These are phyloP conservation scores for Pythium brachiatum DNA, from an alignment of 352 stramenopile genomes.

Conservation along the genomic window DNA sequence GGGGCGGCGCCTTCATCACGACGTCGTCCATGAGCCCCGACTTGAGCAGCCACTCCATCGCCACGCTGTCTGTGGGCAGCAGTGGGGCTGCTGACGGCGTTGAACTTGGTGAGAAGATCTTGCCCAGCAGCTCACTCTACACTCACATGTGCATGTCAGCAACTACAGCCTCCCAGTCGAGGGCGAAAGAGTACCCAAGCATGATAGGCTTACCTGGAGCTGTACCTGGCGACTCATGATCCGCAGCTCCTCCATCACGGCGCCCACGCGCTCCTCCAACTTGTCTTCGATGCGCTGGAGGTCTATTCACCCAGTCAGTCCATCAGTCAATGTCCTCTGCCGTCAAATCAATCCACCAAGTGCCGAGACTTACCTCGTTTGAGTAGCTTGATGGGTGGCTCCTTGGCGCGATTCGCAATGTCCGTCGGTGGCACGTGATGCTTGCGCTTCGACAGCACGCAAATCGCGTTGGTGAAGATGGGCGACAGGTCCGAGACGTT, in stretches of 20 bases:
- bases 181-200: no score
- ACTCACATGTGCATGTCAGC: background rate
- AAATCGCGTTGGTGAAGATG: constrained; percentile 86
- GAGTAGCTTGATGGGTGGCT: constrained; percentile 55
- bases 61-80: constrained; percentile 29
- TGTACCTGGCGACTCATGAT: constrained; percentile 60
- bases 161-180: no score
- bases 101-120: constrained; percentile 32
- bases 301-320: no score
- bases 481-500: constrained; percentile 74
- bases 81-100: constrained; percentile 17
- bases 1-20: constrained; percentile 1
- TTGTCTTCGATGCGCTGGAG: constrained; percentile 59
- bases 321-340: background rate
- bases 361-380: constrained; percentile 51
- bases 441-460: constrained; percentile 85
- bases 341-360: background rate
- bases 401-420: constrained; percentile 39
- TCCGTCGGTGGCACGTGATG: constrained; percentile 40
- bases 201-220: constrained; percentile 52
- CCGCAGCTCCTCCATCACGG: constrained; percentile 46
- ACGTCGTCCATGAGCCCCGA: constrained; percentile 46
- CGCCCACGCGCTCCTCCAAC: constrained; percentile 50
- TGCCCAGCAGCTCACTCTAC: constrained; percentile 51
- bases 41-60: constrained; percentile 68